Percentiles rank a stretch among this genome's conserved stretches.
These are phyloP conservation scores for Capsicum baccatum DNA, from an alignment of 257 asterid species.

Conservation along the genomic window DNA sequence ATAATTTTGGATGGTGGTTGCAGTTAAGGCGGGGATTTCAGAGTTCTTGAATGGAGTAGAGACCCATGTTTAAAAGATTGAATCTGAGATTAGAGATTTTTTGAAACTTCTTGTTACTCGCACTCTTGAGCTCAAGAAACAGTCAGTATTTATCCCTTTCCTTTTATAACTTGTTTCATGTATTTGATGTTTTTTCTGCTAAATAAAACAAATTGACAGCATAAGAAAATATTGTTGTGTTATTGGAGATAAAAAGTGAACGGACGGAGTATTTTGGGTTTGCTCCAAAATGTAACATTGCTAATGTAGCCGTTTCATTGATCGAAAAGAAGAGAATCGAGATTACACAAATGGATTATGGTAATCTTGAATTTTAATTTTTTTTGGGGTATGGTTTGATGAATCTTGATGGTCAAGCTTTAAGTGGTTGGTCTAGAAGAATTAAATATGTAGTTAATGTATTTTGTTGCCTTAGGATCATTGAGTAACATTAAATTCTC, in stretches of 20 bases:
- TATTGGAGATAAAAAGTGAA: not conserved
- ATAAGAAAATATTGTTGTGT: not conserved
- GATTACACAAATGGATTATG: not conserved
- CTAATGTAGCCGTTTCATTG: not conserved
- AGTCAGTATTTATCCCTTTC: constrained; percentile 35
- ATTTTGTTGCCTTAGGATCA: not conserved
- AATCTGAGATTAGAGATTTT: constrained; percentile 72
- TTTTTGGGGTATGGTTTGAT: too few relatives aligned
- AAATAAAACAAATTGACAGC: not conserved
- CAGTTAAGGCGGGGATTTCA: constrained; percentile 87
- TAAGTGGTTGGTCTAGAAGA: not conserved
- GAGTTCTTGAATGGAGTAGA: constrained; percentile 78
- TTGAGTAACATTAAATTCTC: not conserved
- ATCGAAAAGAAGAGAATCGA: not conserved
- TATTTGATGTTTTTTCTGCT: not conserved
- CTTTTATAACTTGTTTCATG: not conserved
- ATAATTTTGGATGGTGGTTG: constrained; percentile 16
- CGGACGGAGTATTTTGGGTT: not conserved
- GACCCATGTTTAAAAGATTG: constrained; percentile 66
- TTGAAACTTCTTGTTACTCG: constrained; percentile 77
- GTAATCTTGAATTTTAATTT: not conserved
- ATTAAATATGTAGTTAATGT: not conserved
- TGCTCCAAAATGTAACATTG: not conserved
- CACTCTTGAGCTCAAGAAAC: constrained; percentile 71
- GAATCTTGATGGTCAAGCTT: not conserved